These are phyloP conservation scores for Musa acuminata DNA, from an alignment of 176 grass and related monocot species.

Conservation along the genomic window DNA sequence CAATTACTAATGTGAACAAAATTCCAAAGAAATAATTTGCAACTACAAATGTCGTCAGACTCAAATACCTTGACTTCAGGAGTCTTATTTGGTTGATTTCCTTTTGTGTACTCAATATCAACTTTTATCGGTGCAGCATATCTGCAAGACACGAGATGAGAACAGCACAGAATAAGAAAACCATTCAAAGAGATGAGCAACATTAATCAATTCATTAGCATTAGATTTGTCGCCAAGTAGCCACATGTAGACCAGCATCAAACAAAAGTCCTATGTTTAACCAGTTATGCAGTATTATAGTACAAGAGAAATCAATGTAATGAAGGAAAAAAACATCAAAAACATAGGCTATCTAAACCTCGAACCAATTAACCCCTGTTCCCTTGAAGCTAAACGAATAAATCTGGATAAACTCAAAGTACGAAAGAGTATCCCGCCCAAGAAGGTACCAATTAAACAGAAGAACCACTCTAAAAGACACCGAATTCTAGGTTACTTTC, in stretches of 20 bases:
- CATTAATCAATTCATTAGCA: background rate
- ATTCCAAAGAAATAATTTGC: conserved; percentile 10
- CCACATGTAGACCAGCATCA: background rate
- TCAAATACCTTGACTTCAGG: conserved; percentile 17
- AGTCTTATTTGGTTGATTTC: conserved; percentile 34
- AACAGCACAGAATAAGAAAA: background rate
- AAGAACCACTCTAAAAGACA: too few relatives aligned
- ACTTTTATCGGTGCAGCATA: conserved; percentile 72
- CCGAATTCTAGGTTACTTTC: too few relatives aligned
- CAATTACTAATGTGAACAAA: conserved; percentile 4
- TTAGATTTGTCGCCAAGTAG: background rate
- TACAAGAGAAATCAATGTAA: too few relatives aligned
- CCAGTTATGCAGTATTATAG: background rate
- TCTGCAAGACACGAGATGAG: conserved; percentile 25
- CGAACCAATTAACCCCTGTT: too few relatives aligned
- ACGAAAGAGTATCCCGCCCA: too few relatives aligned
- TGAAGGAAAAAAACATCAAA: too few relatives aligned
- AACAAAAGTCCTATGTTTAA: background rate
- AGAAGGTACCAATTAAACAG: too few relatives aligned
- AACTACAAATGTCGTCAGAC: conserved; percentile 10
- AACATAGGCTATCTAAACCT: too few relatives aligned
- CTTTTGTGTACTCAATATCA: conserved; percentile 58
- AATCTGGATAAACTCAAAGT: too few relatives aligned
- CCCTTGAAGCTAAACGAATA: too few relatives aligned
- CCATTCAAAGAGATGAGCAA: background rate